These are phyloP conservation scores for Macrophomina phaseolina DNA, from an alignment of 2,329 filamentous ascomycete genomes.

Conservation along the genomic window DNA sequence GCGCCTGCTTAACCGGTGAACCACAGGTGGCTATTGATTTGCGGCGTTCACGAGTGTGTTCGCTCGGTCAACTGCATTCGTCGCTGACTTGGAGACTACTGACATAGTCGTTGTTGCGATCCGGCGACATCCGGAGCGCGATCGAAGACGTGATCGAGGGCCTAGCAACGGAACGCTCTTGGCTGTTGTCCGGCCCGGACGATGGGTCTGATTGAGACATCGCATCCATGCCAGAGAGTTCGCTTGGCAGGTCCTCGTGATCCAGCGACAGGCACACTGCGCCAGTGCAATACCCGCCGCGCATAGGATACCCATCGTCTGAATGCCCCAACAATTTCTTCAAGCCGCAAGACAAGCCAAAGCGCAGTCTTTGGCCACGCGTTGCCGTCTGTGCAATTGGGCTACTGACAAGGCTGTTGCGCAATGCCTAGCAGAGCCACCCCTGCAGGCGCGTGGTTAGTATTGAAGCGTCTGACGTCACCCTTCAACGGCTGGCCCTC, in stretches of 20 bases:
- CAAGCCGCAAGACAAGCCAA: background rate
- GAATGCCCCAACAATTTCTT: background rate
- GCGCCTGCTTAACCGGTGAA: background rate
- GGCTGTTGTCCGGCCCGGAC: background rate
- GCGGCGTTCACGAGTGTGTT: background rate
- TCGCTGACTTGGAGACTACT: background rate
- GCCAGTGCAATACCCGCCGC: background rate
- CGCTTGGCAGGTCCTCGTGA: conserved; percentile 22
- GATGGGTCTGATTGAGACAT: conserved; percentile 10
- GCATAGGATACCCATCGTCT: background rate
- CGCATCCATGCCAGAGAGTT: background rate
- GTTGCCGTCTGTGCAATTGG: background rate
- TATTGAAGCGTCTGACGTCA: conserved; percentile 12
- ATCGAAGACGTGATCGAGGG: background rate
- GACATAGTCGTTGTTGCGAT: background rate
- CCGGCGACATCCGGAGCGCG: conserved; percentile 5
- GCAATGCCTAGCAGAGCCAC: conserved; percentile 6
- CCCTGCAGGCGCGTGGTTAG: background rate
- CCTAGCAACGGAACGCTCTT: background rate
- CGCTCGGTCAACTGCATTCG: background rate
- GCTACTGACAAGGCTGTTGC: background rate
- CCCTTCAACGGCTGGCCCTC: background rate
- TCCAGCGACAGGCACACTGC: conserved; percentile 9
- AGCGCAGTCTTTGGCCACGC: background rate
- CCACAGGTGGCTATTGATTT: background rate